Base-by-base conservation (phyloP, 2,329 filamentous ascomycete genomes). In the Diaporthe vexans region DNA sequence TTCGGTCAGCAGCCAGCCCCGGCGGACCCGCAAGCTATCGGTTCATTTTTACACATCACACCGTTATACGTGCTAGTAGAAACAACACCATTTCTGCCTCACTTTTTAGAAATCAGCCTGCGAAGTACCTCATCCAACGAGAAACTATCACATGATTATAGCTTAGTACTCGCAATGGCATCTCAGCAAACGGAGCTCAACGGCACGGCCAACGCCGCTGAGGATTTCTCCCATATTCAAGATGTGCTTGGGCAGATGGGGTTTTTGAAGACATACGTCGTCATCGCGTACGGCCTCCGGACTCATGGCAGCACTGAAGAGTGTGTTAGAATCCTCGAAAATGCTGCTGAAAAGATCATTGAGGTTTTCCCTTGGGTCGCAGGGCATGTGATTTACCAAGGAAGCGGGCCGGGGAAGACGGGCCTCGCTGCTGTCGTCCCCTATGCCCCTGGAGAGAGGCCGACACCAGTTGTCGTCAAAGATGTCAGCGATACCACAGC, bases 221-320 rank as follows among this genome's bases (percentile, higher is more conserved):
- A 24, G n/a, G 69, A 52, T 4, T 71, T 75, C 29, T 37, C 35
- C 2, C 74, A 73, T n/a, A 46, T 73, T 19, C 72, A 72, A 65
- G 74, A 76, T 43, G 72, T 76, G 6, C 56, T 76, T 5, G 74
- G 74, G 8, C 74, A 76, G 61, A 51, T 72, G 51, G 56, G 24
- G 11, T 69, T 69, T n/a, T 43, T 74, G 15, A 74, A 76, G 29
- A 72, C 72, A 33, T 76, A 76, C 61, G 48, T 70, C 15, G 52
- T 48, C 24, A 73, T 73, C 17, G n/a, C 57, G 2, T 29, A 72
- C 10, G 74, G 59, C 15, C 70, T 74, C 24, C 37, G 46, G 3
- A 8, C 26, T n/a, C 67, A 29, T 1, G 33, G n/a, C 1, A 33
- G 37, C 15, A 21, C 37, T 40, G 68, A 56, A 6, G 19, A 33